These are phyloP conservation scores for Penicillium capsulatum DNA, from an alignment of 2,329 filamentous ascomycete genomes.

Conservation along the genomic window DNA sequence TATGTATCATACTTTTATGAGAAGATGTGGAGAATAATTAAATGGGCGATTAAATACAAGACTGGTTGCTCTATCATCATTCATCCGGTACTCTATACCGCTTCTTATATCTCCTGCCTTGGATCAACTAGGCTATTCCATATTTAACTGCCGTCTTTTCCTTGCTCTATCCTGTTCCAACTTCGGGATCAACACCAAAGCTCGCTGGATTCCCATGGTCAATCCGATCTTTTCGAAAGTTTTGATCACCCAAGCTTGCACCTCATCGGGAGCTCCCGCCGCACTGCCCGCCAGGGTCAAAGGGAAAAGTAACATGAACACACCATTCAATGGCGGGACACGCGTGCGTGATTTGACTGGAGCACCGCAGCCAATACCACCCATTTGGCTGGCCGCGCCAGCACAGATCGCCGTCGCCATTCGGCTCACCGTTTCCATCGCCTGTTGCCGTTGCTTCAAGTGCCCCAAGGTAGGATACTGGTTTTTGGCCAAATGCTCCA, in stretches of 20 bases:
- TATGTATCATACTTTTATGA: no score
- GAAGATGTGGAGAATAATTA: no score
- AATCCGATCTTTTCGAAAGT: conserved; percentile 19
- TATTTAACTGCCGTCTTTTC: not conserved
- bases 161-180: conserved; percentile 7
- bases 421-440: conserved; percentile 14
- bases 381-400: conserved; percentile 19
- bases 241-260: conserved; percentile 20
- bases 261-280: conserved; percentile 17
- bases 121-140: no score
- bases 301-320: conserved; percentile 23
- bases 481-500: conserved; percentile 9
- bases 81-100: no score
- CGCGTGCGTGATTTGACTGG: not conserved
- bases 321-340: conserved; percentile 20
- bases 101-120: no score
- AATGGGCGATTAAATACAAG: no score
- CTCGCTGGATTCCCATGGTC: conserved; percentile 22
- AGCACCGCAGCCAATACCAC: conserved; percentile 4
- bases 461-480: conserved; percentile 2
- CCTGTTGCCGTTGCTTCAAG: conserved; percentile 11
- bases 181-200: conserved; percentile 15
- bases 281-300: conserved; percentile 20
- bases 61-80: no score
- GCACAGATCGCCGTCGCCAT: conserved; percentile 22